phyloP scores from a whole-genome alignment of 306 rosid genomes.

The Dalbergia oliveri region DNA sequence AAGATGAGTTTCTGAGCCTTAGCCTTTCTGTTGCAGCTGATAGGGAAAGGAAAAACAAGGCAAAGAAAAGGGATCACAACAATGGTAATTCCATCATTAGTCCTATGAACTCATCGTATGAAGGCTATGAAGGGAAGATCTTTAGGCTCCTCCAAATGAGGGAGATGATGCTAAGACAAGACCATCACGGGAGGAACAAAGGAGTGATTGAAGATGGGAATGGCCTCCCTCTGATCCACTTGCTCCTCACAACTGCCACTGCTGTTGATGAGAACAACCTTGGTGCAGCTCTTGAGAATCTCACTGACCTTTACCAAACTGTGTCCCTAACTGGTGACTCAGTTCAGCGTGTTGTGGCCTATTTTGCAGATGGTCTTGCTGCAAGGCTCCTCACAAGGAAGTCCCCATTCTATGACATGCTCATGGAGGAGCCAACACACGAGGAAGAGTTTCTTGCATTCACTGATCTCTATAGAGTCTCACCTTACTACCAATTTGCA shows the following conservation, averaged over 20 bases:
- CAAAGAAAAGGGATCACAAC: constrained; percentile 41
- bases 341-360: constrained; percentile 66
- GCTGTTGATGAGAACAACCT: constrained; percentile 51
- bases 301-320: constrained; percentile 46
- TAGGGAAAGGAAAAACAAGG: constrained; percentile 53
- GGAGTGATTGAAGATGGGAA: constrained; percentile 38
- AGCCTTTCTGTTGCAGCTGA: constrained; percentile 61
- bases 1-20: constrained; percentile 68
- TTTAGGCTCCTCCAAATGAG: constrained; percentile 69
- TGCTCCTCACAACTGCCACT: constrained; percentile 65
- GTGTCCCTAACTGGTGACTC: constrained; percentile 68
- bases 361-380: constrained; percentile 67
- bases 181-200: constrained; percentile 32
- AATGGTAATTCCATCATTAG: constrained; percentile 11
- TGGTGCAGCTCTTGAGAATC: constrained; percentile 53
- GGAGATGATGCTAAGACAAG: constrained; percentile 66
- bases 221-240: constrained; percentile 66
- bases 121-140: constrained; percentile 63
- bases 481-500: constrained; percentile 78
- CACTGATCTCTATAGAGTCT: constrained; percentile 63
- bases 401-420: constrained; percentile 68
- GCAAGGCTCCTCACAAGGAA: constrained; percentile 61
- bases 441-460: constrained; percentile 65
- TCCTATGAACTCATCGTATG: constrained; percentile 42
- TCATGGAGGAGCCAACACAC: constrained; percentile 62